These are phyloP conservation scores for Diaporthe longicolla DNA, from an alignment of 2,329 filamentous ascomycete genomes.

Conservation along the genomic window DNA sequence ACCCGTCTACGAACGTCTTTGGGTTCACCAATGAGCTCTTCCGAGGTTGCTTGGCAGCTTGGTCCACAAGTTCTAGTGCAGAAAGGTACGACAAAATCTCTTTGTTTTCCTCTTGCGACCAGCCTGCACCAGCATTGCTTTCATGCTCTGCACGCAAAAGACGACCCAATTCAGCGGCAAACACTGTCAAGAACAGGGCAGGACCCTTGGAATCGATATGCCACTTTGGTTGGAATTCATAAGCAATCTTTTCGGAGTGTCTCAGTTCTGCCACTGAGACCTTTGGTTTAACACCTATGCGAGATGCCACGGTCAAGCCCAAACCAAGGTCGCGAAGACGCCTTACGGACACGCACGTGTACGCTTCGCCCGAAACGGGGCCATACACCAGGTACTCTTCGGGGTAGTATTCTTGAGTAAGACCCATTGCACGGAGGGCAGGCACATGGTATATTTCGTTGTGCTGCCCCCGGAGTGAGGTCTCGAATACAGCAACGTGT, in stretches of 20 bases:
- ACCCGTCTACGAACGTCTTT: neutral
- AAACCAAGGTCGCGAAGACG: neutral
- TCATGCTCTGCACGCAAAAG: neutral
- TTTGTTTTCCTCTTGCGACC: neutral
- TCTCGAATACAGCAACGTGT: neutral
- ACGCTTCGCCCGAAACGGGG: neutral
- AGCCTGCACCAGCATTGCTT: neutral
- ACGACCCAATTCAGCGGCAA: constrained; percentile 9
- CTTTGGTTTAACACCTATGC: neutral
- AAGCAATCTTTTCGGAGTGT: neutral
- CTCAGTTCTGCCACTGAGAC: neutral
- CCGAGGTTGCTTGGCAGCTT: neutral
- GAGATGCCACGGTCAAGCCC: neutral
- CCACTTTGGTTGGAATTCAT: neutral
- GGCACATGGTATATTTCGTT: constrained; percentile 10
- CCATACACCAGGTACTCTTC: constrained; percentile 21
- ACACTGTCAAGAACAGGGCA: constrained; percentile 12
- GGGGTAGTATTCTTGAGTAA: neutral
- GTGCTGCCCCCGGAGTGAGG: neutral
- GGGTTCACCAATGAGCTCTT: constrained; percentile 15
- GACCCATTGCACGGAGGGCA: neutral
- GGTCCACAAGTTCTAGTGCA: neutral
- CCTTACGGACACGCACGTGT: constrained; percentile 1
- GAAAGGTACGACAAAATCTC: neutral
- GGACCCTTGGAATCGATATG: neutral